phyloP scores from a whole-genome alignment of 148 eudicot species.

The Persicaria maculosa region DNA sequence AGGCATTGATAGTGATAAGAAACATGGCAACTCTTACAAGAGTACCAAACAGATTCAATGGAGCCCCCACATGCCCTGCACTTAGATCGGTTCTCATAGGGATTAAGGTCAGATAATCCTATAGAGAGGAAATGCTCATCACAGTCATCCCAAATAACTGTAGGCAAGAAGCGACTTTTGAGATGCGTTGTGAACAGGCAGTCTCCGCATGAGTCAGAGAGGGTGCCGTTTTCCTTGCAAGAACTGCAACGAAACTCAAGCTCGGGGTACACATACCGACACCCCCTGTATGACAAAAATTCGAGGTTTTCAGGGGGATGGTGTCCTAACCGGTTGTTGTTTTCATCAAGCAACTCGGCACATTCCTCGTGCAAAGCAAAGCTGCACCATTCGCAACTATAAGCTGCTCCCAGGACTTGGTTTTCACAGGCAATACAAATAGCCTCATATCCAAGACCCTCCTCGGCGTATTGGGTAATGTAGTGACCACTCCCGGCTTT shows the following conservation, averaged over 20 bases:
- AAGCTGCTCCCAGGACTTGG: background rate
- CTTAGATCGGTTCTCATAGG: background rate
- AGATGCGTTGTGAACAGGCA: background rate
- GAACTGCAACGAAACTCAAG: background rate
- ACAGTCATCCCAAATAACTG: background rate
- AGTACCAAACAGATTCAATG: background rate
- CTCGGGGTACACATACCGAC: background rate
- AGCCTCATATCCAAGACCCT: background rate
- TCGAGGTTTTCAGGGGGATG: no score
- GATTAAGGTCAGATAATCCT: background rate
- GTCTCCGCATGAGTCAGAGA: background rate
- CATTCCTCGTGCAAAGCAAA: background rate
- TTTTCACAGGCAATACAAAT: background rate
- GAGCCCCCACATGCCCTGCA: background rate
- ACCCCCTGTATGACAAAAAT: no score
- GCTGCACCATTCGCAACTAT: background rate
- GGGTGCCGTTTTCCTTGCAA: background rate
- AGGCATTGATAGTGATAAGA: background rate
- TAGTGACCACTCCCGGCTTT: background rate
- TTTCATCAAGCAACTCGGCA: background rate
- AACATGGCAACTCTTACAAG: background rate
- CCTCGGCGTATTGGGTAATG: background rate
- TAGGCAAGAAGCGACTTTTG: background rate
- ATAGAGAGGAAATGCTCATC: background rate
- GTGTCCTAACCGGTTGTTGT: no score